Base-by-base conservation (phyloP, 208 protist species). In the Wallacemonas collosoma region DNA sequence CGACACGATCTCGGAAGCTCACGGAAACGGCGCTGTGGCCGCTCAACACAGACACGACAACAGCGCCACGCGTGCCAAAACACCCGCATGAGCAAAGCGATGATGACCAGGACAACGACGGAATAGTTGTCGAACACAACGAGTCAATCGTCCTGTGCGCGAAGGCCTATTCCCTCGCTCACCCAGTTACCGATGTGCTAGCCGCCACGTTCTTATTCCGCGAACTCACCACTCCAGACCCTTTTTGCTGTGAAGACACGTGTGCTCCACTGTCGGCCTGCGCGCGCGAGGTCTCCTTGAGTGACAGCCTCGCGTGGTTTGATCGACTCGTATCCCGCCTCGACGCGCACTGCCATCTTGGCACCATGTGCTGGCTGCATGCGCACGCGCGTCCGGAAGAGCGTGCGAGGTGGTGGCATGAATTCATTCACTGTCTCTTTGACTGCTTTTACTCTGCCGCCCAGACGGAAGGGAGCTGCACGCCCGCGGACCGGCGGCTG, bases 361-460 rank as follows among this genome's bases (percentile, higher is more conserved):
- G 40, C 6, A 35, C n/a, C 40, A 17, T 41, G 11, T 65, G 60
- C 60, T 65, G 60, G 60, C 60, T 65, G 11, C 60, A 65, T 17
- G 43, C 60, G 3, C 38, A 6, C 2, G 39, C 60, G 14, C 14
- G 15, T 41, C 4, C 0, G n/a, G 40, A 65, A 6, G 60, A 14
- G n/a, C 41, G 43, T 15, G 14, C 7, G 6, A 9, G 50, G n/a
- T 5, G 15, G 60, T 65, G 60, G 60, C n/a, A 41, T 41, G 60
- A 65, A 41, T 41, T 65, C 14, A 15, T 48, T 3, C 60, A 51
- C 11, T 65, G 60, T 50, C 38, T 65, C 60, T 65, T 51, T 41
- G 14, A 48, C n/a, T 48, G 15, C 45, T 50, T 50, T 12, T 41
- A 62, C 17, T 8, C 56, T 44, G 56, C 9, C 53, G 53, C 12